Base-by-base conservation (phyloP, 805 yeast species). In the Wickerhamiella galacta region DNA sequence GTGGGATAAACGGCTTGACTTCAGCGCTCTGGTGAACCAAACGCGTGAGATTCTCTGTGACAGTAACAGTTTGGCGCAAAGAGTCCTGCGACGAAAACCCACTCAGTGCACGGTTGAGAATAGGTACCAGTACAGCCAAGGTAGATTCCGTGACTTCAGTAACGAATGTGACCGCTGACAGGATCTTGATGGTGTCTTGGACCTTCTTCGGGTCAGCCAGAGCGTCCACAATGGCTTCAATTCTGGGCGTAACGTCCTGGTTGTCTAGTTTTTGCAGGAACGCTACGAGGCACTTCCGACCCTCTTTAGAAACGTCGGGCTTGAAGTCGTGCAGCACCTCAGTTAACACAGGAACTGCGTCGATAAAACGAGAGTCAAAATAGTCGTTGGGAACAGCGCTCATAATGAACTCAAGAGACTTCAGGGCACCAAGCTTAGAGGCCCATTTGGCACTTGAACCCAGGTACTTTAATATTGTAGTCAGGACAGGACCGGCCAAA, bases 81-180 rank as follows among this genome's bases (percentile, higher is more conserved):
- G 87, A 93, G 53, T 87, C 96, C 60, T 90, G 95, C 14, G 95
- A 77, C 1, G 93, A 75, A 25, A 87, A 70, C 62, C 78, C 71
- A 48, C 76, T 77, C 49, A 87, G 65, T 2, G 96, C 87, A 54
- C 85, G 81, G 52, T 73, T 83, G 48, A 87, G 68, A 44, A 85
- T 85, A 30, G 98, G 98, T 29, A 81, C 95, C 49, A 87, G 64
- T 36, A 87, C 60, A 6, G 96, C 70, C 46, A 87, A 64, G 3
- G 93, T 92, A 4, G 96, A 92, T 61, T 85, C 96, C 11, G 95
- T 90, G 41, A 87, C 98, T 61, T 90, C 98, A 30, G 98, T 94
- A 31, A 87, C 96, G 55, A 87, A 87, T 0, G 98, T 90, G 34
- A 87, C 95, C 25, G 92, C 78, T 2, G 94, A 77, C 41, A 87